A percentile compares a stretch with the other conserved stretches of the same genome.
Evolutionary conservation across 257 asterid genomes (phyloP).

Genomic region (Ilex asprella): DNA sequence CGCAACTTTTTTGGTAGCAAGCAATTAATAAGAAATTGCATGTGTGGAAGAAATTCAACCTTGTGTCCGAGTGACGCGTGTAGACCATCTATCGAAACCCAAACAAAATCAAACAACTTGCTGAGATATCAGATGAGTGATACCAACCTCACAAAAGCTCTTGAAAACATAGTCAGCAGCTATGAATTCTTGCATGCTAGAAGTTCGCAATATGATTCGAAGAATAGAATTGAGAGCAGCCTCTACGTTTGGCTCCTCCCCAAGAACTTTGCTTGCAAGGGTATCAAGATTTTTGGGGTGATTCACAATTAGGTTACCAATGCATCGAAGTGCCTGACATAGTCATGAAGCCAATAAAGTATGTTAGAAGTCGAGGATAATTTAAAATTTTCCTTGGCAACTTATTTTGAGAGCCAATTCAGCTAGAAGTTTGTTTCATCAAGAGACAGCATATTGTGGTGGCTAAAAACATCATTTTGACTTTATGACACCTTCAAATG

Average conservation of each 20-base stretch:
- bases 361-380: neutral
- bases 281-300: constrained; percentile 74
- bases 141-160: constrained; percentile 86
- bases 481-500: too few relatives aligned
- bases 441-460: too few relatives aligned
- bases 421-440: too few relatives aligned
- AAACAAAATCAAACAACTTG: constrained; percentile 2
- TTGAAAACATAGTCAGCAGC: constrained; percentile 84
- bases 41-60: neutral
- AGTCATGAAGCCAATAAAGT: neutral
- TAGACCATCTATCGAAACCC: too few relatives aligned
- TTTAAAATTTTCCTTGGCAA: too few relatives aligned
- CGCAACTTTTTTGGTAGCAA: too few relatives aligned
- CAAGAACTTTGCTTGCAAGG: constrained; percentile 76
- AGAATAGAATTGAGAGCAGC: constrained; percentile 82
- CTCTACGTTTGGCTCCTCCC: constrained; percentile 80
- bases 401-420: too few relatives aligned
- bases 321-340: constrained; percentile 76
- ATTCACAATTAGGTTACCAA: constrained; percentile 64
- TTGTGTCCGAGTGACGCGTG: neutral
- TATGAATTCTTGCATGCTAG: constrained; percentile 77
- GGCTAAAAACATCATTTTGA: too few relatives aligned
- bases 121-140: constrained; percentile 8
- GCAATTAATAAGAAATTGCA: neutral
- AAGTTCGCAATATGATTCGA: constrained; percentile 66